Base-by-base conservation (phyloP, 1,284 basidiomycete genomes). In the Malassezia furfur region DNA sequence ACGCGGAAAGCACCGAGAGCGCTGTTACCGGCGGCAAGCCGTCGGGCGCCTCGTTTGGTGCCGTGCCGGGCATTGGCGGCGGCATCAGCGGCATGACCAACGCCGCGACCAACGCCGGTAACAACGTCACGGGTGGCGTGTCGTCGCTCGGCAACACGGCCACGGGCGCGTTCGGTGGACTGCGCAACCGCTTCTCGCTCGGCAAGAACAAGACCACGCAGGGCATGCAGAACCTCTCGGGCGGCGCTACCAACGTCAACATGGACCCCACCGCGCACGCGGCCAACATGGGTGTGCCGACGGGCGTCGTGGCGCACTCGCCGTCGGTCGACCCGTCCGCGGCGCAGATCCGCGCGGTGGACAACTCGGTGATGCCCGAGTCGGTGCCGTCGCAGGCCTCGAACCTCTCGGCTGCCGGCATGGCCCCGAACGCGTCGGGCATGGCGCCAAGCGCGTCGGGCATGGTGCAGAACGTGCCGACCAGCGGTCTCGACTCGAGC, bases 1-100 rank as follows among this genome's bases (percentile, higher is more conserved):
- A 88, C 52, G 81, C 88, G 57, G 86, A 96, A 81, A 90, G 89
- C 76, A 81, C 83, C 64, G 88, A 89, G 52, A 88, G 87, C 22
- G 88, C 87, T 49, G 7, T 22, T 15, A 9, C 28, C 4, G 37
- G 32, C n/a, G 21, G n/a, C 28, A 36, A 37, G 34, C 15, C 15
- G n/a, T 31, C 28, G 6, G 19, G n/a, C 12, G 44, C 15, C 35
- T 35, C 31, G 17, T 38, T 30, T n/a, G 30, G 25, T 30, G 22
- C 11, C 17, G 88, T 43, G 1, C 40, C 88, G 31, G 83, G 25
- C 22, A 30, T 11, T 25, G 88, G 88, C 34, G 22, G 15, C 17
- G 43, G 43, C 28, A 15, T 45, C 17, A 19, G 28, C 43, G 22
- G 8, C 17, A 83, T 90, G 48, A 85, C 86, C 1, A 82, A 85